Evolutionary conservation across 208 protist species (phyloP).

Genomic region (Trichomonas vaginalis): DNA sequence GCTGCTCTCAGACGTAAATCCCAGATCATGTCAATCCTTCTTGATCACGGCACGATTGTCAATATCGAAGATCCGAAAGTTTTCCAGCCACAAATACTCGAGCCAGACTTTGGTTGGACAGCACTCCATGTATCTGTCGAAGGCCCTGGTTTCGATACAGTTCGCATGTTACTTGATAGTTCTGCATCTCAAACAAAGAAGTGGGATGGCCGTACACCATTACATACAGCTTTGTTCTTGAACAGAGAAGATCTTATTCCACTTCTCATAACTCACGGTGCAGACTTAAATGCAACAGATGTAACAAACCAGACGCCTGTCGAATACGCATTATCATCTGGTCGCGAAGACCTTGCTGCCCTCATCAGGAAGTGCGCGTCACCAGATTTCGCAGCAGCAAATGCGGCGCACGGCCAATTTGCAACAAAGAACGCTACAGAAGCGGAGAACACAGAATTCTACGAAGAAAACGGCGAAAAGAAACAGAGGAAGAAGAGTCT

Average conservation of each 20-base stretch:
- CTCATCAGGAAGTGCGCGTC: background rate
- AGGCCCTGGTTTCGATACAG: background rate
- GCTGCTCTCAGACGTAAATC: background rate
- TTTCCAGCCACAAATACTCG: background rate
- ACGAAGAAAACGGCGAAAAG: background rate
- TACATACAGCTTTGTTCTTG: background rate
- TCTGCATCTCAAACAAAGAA: background rate
- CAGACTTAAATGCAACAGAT: background rate
- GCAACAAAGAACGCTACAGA: background rate
- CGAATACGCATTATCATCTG: background rate
- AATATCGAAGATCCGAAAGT: background rate
- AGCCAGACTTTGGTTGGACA: background rate
- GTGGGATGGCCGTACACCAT: slow-evolving; percentile 13
- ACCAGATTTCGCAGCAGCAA: background rate
- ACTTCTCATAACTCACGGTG: background rate
- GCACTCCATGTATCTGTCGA: background rate
- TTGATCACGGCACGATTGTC: background rate
- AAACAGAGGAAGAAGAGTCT: background rate
- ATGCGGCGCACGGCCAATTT: background rate
- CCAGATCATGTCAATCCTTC: background rate
- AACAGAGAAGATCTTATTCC: background rate
- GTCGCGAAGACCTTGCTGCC: background rate
- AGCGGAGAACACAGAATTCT: background rate
- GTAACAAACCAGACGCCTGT: background rate
- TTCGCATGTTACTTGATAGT: background rate